Conservation (phyloP, 2,329 filamentous ascomycete genomes). For the Fusarium camptoceras region DNA sequence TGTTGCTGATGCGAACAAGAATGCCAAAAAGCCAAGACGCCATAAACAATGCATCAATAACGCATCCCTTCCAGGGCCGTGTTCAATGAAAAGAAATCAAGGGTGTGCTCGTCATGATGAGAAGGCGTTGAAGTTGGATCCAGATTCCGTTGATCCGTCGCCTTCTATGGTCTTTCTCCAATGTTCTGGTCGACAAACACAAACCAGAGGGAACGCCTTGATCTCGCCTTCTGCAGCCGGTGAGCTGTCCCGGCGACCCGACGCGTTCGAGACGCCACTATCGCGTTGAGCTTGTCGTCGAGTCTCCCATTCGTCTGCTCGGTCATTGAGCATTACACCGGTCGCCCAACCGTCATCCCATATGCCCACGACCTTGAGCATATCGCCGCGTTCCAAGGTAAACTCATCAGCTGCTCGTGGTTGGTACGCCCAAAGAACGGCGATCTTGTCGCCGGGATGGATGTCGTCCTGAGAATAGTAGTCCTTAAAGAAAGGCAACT, state of each 20-base stretch:
- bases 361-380: slow-evolving; percentile 97
- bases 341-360: slow-evolving; percentile 99
- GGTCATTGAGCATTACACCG: slow-evolving; percentile 83
- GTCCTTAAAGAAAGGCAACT: slow-evolving; percentile 96
- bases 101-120: slow-evolving; percentile 47
- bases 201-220: slow-evolving; percentile 97
- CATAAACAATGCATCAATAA: slow-evolving; percentile 52
- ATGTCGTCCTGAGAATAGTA: slow-evolving; percentile 99
- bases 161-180: slow-evolving; percentile 98
- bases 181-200: slow-evolving; percentile 93
- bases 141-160: slow-evolving; percentile 76
- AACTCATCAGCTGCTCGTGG: slow-evolving; percentile 95
- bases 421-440: slow-evolving; percentile 96
- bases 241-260: slow-evolving; percentile 70
- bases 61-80: slow-evolving; percentile 40
- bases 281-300: slow-evolving; percentile 84
- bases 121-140: slow-evolving; percentile 56
- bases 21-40: slow-evolving; percentile 50
- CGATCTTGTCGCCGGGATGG: slow-evolving; percentile 87
- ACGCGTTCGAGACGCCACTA: slow-evolving; percentile 90
- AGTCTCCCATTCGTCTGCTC: slow-evolving; percentile 89
- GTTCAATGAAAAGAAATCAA: slow-evolving; percentile 46
- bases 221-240: slow-evolving; percentile 80
- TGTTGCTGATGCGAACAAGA: slow-evolving; percentile 33
- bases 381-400: slow-evolving; percentile 90